These are phyloP conservation scores for Suhomyces anneliseae DNA, from an alignment of 1,139 yeast genomes.

Conservation along the genomic window DNA sequence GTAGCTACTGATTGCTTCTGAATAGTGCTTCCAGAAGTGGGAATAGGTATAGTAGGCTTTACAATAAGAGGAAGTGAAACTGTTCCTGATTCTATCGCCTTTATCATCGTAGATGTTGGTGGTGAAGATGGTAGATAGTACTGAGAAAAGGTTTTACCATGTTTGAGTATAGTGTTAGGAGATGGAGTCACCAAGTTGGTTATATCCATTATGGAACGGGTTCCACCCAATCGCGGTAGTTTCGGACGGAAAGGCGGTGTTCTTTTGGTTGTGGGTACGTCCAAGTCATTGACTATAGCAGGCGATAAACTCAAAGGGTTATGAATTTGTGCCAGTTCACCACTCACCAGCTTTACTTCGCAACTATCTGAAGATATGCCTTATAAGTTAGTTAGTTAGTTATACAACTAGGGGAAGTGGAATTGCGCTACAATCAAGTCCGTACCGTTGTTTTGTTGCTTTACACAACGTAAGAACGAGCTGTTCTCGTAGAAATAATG, in stretches of 20 bases:
- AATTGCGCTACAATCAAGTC: background rate
- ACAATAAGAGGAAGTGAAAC: background rate
- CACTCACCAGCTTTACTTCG: too few species aligned
- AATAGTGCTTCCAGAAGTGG: background rate
- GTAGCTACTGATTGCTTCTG: background rate
- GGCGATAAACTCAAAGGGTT: too few species aligned
- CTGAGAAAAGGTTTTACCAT: background rate
- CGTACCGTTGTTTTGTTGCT: background rate
- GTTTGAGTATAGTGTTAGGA: background rate
- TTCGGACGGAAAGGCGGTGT: too few species aligned
- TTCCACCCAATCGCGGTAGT: background rate
- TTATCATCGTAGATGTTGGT: background rate
- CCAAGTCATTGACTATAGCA: too few species aligned
- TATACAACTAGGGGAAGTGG: too few species aligned
- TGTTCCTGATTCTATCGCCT: slow-evolving; percentile 1
- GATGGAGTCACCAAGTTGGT: slow-evolving; percentile 1
- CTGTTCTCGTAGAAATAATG: slow-evolving; percentile 2
- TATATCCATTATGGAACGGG: background rate
- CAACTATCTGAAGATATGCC: too few species aligned
- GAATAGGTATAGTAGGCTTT: background rate
- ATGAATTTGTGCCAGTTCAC: too few species aligned
- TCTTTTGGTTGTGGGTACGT: background rate
- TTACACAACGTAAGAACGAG: slow-evolving; percentile 3
- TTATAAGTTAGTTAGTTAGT: background rate
- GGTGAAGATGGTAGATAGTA: slow-evolving; percentile 4